Base-by-base conservation (phyloP, 208 protist species). In the Acanthamoeba healyi region DNA sequence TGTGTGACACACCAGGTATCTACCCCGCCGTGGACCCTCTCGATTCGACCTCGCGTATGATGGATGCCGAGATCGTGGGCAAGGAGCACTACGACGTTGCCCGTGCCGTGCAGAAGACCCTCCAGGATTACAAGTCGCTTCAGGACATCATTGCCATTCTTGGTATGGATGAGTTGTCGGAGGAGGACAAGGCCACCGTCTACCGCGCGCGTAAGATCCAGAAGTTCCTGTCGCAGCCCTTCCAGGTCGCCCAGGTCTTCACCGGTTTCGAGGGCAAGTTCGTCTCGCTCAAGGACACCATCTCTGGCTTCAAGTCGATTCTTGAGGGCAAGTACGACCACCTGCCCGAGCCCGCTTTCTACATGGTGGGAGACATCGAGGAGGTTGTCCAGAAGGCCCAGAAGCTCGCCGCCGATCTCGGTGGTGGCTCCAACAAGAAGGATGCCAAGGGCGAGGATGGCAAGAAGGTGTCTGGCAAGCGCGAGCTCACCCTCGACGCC, bases 131-230 rank as follows among this genome's bases (percentile, higher is more conserved):
- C 98, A 99, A 99, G 97, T 98, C 98, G 77, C 97, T 99, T 40
- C 99, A 99, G 97, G 99, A 99, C 96, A 99, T 99, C 96, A 99
- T 99, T 98, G 99, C 99, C 89, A 99, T 99, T 98, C 97, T 99
- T 26, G 99, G 99, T 98, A 99, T 99, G 98, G 99, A 99, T 92
- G 99, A 99, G 98, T 97, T 99, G 81, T 99, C 97, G 92, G 99
- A 99, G 97, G 99, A 99, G 81, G 99, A 99, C 97, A 99, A 99
- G 97, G 95, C 99, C 14, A 98, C 98, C 61, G 98, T 99, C 79
- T 98, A 98, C 95, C 98, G 99, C 94, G 99, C 99, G 29, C 98
- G 98, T 95, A 98, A 98, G 96, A 97, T 98, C 65, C 97, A 98
- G 97, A 96, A 97, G 86, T 99, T 99, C 98, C 96, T 99, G 61